Evolutionary conservation across 805 yeast species (phyloP).

Genomic region (Zygotorulaspora danielsina): DNA sequence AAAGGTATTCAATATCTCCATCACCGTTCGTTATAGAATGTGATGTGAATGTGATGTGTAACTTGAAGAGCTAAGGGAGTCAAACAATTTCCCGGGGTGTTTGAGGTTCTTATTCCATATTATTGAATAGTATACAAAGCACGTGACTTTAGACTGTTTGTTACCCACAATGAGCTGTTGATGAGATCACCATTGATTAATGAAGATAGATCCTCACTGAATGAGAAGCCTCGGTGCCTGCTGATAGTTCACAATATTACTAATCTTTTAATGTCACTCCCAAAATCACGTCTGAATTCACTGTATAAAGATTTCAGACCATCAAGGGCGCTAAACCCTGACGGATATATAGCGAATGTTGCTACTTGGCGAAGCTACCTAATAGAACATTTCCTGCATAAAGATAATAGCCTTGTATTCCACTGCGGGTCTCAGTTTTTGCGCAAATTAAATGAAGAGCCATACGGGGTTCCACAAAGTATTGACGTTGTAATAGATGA

Average conservation of each 20-base stretch:
- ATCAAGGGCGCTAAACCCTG: conserved; percentile 37
- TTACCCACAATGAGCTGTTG: no score
- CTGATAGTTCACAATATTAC: background rate
- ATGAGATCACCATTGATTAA: no score
- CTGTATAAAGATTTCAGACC: conserved; percentile 39
- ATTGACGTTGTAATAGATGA: conserved; percentile 37
- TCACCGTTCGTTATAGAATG: no score
- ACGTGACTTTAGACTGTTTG: no score
- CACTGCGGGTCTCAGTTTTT: conserved; percentile 29
- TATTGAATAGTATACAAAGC: no score
- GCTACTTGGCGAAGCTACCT: conserved; percentile 38
- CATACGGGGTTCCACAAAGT: conserved; percentile 37
- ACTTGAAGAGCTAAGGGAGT: no score
- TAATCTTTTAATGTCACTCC: conserved; percentile 22
- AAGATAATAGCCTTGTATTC: conserved; percentile 18
- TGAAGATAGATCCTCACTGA: no score
- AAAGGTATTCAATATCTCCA: no score
- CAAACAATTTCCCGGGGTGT: no score
- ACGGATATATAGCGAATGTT: conserved; percentile 41
- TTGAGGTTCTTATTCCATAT: no score
- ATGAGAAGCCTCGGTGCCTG: no score
- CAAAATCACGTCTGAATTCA: conserved; percentile 38
- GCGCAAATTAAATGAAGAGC: conserved; percentile 26
- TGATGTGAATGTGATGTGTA: no score
- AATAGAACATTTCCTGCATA: conserved; percentile 7